phyloP scores from a whole-genome alignment of 495 filamentous ascomycete species.

The Mytilinidion resinicola region DNA sequence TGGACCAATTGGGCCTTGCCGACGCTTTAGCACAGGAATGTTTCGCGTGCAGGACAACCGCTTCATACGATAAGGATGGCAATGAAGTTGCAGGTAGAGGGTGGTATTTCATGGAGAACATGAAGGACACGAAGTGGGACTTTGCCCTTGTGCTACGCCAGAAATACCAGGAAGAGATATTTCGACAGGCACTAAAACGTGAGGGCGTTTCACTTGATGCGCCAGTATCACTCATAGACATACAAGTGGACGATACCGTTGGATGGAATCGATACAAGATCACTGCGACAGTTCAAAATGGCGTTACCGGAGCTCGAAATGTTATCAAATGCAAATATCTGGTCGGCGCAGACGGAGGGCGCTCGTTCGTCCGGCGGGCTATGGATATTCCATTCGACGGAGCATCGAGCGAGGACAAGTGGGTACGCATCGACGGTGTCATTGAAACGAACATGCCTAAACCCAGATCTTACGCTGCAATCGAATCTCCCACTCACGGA shows the following conservation, averaged over 20 bases:
- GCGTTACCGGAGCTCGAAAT: slow-evolving; percentile 17
- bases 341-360: slow-evolving; percentile 45
- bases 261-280: slow-evolving; percentile 26
- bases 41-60: slow-evolving; percentile 45
- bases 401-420: slow-evolving; percentile 40
- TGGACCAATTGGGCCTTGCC: slow-evolving; percentile 44
- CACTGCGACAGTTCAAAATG: slow-evolving; percentile 26
- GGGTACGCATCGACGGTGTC: slow-evolving; percentile 46
- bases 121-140: slow-evolving; percentile 41
- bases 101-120: slow-evolving; percentile 37
- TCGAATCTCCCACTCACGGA: slow-evolving; percentile 47
- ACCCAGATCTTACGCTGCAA: slow-evolving; percentile 41
- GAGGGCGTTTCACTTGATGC: slow-evolving; percentile 28
- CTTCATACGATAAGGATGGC: slow-evolving; percentile 43
- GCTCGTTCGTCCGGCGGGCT: slow-evolving; percentile 40
- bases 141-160: slow-evolving; percentile 41
- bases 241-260: slow-evolving; percentile 29
- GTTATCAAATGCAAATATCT: slow-evolving; percentile 40
- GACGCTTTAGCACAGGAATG: slow-evolving; percentile 45
- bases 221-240: slow-evolving; percentile 27
- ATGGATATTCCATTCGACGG: slow-evolving; percentile 43
- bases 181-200: slow-evolving; percentile 30
- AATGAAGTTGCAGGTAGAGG: slow-evolving; percentile 35
- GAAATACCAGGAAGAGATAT: slow-evolving; percentile 41
- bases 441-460: slow-evolving; percentile 49